phyloP scores from a whole-genome alignment of 2,329 filamentous ascomycete genomes.

The Trichoderma semiorbis region DNA sequence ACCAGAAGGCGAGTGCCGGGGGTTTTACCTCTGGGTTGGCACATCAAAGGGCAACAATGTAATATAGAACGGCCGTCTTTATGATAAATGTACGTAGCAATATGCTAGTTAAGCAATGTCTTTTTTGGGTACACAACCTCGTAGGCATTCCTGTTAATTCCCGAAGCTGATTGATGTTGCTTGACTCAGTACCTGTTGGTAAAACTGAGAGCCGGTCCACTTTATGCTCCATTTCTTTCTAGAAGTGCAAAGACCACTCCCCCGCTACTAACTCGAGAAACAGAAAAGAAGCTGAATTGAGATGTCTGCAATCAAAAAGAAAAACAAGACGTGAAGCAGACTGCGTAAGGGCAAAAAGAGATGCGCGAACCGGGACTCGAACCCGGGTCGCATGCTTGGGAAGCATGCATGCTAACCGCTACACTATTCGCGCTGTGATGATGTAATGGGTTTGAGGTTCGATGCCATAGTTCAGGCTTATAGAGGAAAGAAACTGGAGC shows the following conservation, averaged over 20 bases:
- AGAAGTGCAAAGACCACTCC: not conserved
- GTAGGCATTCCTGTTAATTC: not conserved
- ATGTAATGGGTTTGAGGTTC: constrained; percentile 12
- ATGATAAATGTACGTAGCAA: constrained; percentile 16
- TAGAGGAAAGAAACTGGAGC: not conserved
- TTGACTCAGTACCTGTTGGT: not conserved
- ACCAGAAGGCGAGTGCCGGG: not conserved
- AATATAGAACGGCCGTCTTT: not conserved
- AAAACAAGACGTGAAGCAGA: not conserved
- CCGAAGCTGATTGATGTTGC: not conserved
- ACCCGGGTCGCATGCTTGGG: constrained; percentile 37
- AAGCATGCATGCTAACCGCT: constrained; percentile 40
- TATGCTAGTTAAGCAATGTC: constrained; percentile 7
- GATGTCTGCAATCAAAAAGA: not conserved
- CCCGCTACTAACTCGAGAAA: not conserved
- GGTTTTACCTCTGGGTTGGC: not conserved
- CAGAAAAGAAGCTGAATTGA: not conserved
- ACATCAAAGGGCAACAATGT: not conserved
- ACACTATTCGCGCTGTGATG: constrained; percentile 33
- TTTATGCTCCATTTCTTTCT: not conserved
- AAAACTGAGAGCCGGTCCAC: not conserved
- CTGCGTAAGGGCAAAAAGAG: constrained; percentile 8
- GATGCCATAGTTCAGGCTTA: not conserved
- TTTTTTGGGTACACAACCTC: not conserved
- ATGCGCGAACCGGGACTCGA: constrained; percentile 37